These are phyloP conservation scores for Colletotrichum costaricense DNA, from an alignment of 2,329 filamentous ascomycete species.

Conservation along the genomic window DNA sequence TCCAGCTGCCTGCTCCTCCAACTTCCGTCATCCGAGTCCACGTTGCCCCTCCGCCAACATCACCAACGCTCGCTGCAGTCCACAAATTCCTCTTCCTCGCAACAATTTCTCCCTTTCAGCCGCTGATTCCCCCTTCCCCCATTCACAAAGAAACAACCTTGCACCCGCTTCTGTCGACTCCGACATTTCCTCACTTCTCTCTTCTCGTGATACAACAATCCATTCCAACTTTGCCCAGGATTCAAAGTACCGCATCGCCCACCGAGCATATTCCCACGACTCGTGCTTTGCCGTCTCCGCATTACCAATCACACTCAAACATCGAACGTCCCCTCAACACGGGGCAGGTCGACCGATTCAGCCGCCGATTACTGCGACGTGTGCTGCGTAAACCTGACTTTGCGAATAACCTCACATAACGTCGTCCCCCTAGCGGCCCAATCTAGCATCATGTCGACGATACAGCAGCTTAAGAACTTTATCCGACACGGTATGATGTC, in stretches of 20 bases:
- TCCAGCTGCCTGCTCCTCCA: constrained; percentile 28
- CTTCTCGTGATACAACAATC: constrained; percentile 4
- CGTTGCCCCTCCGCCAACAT: constrained; percentile 34
- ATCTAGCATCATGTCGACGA: constrained; percentile 68
- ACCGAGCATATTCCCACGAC: constrained; percentile 19
- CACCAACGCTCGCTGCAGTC: constrained; percentile 19
- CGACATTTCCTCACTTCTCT: background rate
- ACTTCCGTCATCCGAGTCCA: constrained; percentile 35
- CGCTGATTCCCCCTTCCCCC: constrained; percentile 6
- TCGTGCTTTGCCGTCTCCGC: constrained; percentile 17
- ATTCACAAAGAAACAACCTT: constrained; percentile 25
- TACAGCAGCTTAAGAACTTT: constrained; percentile 98
- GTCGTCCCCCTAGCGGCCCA: constrained; percentile 13
- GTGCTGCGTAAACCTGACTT: background rate
- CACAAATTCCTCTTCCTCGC: constrained; percentile 29
- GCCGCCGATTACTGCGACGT: constrained; percentile 15
- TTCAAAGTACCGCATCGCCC: background rate
- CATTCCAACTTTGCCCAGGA: background rate
- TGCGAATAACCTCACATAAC: constrained; percentile 9
- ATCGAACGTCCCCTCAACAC: constrained; percentile 4
- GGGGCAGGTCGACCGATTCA: constrained; percentile 18
- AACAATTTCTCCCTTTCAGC: constrained; percentile 29
- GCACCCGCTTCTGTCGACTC: constrained; percentile 1
- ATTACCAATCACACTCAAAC: constrained; percentile 27
- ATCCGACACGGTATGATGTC: constrained; percentile 83